Conservation (phyloP, 257 asterid species). For the Oldenlandia corymbosa region DNA sequence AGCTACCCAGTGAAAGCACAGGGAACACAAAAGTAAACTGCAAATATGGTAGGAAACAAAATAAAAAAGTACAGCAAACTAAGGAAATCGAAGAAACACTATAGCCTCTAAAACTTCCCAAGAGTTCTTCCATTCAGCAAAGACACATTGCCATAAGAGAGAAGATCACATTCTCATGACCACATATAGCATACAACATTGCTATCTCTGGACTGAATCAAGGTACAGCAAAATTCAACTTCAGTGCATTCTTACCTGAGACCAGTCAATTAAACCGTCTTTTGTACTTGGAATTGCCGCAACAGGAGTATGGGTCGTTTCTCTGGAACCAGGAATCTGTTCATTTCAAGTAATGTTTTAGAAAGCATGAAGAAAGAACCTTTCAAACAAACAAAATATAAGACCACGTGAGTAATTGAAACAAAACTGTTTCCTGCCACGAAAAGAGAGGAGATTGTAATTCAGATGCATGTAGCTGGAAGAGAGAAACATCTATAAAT, state of each 20-base stretch:
- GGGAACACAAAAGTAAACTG: neutral
- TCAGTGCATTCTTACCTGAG: slow-evolving; percentile 48
- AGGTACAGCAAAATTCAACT: neutral
- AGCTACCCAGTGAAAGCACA: neutral
- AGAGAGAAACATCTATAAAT: neutral
- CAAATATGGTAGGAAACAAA: neutral
- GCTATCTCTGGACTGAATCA: slow-evolving; percentile 1
- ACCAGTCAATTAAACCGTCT: slow-evolving; percentile 87
- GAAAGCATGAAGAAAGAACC: neutral
- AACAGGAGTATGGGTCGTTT: slow-evolving; percentile 56
- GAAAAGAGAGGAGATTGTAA: neutral
- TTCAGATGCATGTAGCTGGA: neutral
- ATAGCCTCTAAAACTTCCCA: neutral
- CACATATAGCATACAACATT: neutral
- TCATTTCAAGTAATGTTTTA: slow-evolving; percentile 16
- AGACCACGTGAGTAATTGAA: neutral
- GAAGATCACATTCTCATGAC: neutral
- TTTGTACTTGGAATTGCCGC: slow-evolving; percentile 66
- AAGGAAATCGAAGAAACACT: neutral
- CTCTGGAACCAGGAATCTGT: slow-evolving; percentile 77
- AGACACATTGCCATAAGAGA: slow-evolving; percentile 1
- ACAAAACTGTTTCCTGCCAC: neutral
- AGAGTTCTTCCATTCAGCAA: neutral
- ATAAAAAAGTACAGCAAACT: neutral
- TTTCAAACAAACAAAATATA: neutral